A percentile compares a stretch with the other conserved stretches of the same genome.
phyloP scores from a whole-genome alignment of 768 basidiomycete species.

The Termitomyces sp. region DNA sequence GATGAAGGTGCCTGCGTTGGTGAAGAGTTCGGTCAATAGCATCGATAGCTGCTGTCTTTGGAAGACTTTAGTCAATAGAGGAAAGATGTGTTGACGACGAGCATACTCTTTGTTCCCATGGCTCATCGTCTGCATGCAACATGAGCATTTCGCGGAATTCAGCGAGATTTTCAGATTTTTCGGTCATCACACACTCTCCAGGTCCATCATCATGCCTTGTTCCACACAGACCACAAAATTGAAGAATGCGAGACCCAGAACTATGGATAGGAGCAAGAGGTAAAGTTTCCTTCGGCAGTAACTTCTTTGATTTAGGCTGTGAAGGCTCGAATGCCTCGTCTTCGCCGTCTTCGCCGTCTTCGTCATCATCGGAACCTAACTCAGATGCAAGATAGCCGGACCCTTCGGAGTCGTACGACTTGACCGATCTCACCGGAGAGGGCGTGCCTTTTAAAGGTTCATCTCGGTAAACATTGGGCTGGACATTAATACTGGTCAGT shows the following conservation, averaged over 20 bases:
- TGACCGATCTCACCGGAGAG: constrained; percentile 8
- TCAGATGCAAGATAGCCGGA: constrained; percentile 30
- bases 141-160: constrained; percentile 68
- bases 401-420: constrained; percentile 21
- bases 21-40: constrained; percentile 65
- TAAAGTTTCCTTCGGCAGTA: background rate
- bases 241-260: constrained; percentile 1
- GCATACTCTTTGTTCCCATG: constrained; percentile 55
- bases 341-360: constrained; percentile 8
- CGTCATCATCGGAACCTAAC: constrained; percentile 17
- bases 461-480: constrained; percentile 26
- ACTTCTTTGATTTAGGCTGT: constrained; percentile 13
- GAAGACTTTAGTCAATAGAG: constrained; percentile 6
- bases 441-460: constrained; percentile 7
- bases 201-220: constrained; percentile 37
- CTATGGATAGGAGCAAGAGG: constrained; percentile 15
- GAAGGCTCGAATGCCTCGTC: constrained; percentile 12
- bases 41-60: constrained; percentile 51
- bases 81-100: constrained; percentile 8
- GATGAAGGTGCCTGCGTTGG: constrained; percentile 45
- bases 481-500: background rate
- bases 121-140: constrained; percentile 57
- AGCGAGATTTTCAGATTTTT: constrained; percentile 57
- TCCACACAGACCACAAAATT: constrained; percentile 61
- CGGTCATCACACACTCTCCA: constrained; percentile 57